These are phyloP conservation scores for Colletotrichum melonis DNA, from an alignment of 2,329 filamentous ascomycete species.

Conservation along the genomic window DNA sequence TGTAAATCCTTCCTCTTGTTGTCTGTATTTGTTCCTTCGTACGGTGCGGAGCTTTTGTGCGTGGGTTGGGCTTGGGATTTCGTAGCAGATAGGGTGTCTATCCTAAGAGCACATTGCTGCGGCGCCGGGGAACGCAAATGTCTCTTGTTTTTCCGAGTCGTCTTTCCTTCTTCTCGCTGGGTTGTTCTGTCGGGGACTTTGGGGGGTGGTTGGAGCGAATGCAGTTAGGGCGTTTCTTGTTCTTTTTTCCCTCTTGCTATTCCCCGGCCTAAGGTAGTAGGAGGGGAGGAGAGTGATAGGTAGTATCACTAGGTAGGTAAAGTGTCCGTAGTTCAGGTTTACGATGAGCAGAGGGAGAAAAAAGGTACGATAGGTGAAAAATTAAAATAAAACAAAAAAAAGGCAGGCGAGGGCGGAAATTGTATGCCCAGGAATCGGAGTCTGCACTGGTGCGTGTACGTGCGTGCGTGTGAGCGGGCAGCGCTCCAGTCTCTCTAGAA, in stretches of 20 bases:
- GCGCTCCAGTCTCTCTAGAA: background rate
- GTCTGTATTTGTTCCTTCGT: slow-evolving; percentile 1
- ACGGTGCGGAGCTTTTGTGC: slow-evolving; percentile 1
- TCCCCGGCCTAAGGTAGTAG: background rate
- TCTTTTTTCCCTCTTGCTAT: background rate
- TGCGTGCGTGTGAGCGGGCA: background rate
- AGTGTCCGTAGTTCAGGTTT: background rate
- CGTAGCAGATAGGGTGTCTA: slow-evolving; percentile 14
- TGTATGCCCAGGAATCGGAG: slow-evolving; percentile 20
- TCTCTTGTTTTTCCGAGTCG: slow-evolving; percentile 8
- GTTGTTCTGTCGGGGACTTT: background rate
- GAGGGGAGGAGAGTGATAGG: slow-evolving; percentile 16
- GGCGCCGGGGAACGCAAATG: slow-evolving; percentile 24
- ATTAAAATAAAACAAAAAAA: background rate
- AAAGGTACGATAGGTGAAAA: background rate
- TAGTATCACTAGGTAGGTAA: slow-evolving; percentile 4
- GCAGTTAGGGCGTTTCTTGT: slow-evolving; percentile 3
- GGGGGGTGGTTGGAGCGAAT: background rate
- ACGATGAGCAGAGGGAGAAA: slow-evolving; percentile 18
- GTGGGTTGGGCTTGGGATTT: background rate
- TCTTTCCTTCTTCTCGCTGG: background rate
- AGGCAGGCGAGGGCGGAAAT: slow-evolving; percentile 25
- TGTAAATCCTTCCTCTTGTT: slow-evolving; percentile 8
- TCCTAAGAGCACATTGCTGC: slow-evolving; percentile 19
- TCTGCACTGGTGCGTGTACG: slow-evolving; percentile 13